phyloP scores from a whole-genome alignment of 371 early-diverging fungal genomes.

The Scutellospora calospora region DNA sequence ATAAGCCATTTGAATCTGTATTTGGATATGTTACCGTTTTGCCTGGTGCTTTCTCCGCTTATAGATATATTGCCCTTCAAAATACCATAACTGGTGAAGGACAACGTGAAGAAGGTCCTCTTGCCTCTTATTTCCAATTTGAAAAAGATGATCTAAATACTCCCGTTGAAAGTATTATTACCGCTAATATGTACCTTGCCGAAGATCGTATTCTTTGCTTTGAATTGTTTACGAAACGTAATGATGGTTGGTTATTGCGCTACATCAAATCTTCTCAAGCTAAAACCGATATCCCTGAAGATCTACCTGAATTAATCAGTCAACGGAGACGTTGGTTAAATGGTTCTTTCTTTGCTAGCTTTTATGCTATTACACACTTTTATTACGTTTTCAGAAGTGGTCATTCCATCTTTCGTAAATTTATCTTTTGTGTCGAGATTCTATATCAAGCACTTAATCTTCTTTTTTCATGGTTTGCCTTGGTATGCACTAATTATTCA shows the following conservation, averaged over 20 bases:
- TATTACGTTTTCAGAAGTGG: conserved; percentile 75
- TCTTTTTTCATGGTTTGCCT: conserved; percentile 80
- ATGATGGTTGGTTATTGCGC: conserved; percentile 74
- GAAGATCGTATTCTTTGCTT: conserved; percentile 92
- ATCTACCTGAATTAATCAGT: conserved; percentile 90
- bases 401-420: conserved; percentile 69
- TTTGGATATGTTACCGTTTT: conserved; percentile 97
- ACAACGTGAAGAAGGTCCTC: conserved; percentile 63
- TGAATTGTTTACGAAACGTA: conserved; percentile 83
- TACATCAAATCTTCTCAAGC: conserved; percentile 66
- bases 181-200: no score
- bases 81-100: conserved; percentile 65
- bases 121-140: conserved; percentile 93
- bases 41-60: conserved; percentile 97
- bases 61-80: conserved; percentile 88
- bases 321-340: conserved; percentile 96
- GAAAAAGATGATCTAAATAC: conserved; percentile 78
- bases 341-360: conserved; percentile 94
- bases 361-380: conserved; percentile 88
- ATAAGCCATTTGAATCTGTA: conserved; percentile 96
- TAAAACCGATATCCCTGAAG: conserved; percentile 70
- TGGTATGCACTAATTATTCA: conserved; percentile 77
- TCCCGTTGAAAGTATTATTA: conserved; percentile 75
- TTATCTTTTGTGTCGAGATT: conserved; percentile 72
- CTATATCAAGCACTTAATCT: conserved; percentile 75